A percentile compares a stretch with the other conserved stretches of the same genome.
These are phyloP conservation scores for Calonectria hongkongensis DNA, from an alignment of 2,329 filamentous ascomycete genomes.

Conservation along the genomic window DNA sequence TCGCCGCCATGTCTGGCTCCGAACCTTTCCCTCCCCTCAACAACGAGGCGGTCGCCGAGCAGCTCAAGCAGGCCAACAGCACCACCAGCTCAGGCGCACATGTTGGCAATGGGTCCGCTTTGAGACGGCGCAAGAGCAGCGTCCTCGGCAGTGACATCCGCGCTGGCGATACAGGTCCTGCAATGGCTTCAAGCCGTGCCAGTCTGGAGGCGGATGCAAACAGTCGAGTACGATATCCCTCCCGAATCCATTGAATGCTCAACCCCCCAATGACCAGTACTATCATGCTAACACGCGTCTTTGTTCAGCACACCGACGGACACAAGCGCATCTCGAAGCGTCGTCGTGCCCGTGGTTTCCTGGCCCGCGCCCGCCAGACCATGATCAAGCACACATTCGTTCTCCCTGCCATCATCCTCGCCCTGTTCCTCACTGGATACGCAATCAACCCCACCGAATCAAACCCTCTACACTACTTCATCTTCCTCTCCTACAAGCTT, in stretches of 20 bases:
- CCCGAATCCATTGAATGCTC: neutral
- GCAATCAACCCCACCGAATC: constrained; percentile 83
- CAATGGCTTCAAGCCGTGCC: constrained; percentile 71
- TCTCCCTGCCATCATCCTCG: constrained; percentile 80
- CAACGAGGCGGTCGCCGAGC: constrained; percentile 65
- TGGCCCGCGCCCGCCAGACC: constrained; percentile 70
- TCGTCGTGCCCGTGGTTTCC: constrained; percentile 71
- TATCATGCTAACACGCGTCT: constrained; percentile 38
- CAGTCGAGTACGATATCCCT: constrained; percentile 41
- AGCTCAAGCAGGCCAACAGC: constrained; percentile 64
- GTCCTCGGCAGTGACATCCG: constrained; percentile 71
- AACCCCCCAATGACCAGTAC: neutral
- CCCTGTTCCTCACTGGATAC: constrained; percentile 80
- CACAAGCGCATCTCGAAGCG: constrained; percentile 71
- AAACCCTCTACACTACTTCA: constrained; percentile 86
- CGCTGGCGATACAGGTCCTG: constrained; percentile 74
- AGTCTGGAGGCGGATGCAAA: constrained; percentile 61
- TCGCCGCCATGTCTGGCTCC: constrained; percentile 63
- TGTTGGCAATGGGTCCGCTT: constrained; percentile 61
- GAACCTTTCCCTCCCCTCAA: constrained; percentile 76
- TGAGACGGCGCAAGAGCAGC: constrained; percentile 74
- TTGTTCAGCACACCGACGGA: constrained; percentile 48
- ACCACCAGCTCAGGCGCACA: constrained; percentile 39
- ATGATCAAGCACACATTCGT: constrained; percentile 78
- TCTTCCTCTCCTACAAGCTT: constrained; percentile 92